A percentile compares a stretch with the other conserved stretches of the same genome.
Conservation (phyloP, 495 filamentous ascomycete species). For the Copromyces sp. region DNA sequence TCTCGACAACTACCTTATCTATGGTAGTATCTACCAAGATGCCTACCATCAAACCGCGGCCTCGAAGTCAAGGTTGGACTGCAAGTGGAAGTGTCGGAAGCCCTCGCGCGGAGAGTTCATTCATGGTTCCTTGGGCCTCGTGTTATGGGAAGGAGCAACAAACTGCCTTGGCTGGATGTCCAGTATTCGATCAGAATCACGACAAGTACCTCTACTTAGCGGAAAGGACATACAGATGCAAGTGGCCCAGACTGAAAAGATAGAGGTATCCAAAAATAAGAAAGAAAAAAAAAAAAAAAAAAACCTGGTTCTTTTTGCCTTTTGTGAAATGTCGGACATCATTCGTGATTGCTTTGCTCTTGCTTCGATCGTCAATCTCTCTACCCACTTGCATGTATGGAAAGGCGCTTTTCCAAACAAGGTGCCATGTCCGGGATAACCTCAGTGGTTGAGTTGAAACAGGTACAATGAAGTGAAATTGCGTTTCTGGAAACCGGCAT, state of each 20-base stretch:
- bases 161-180: too few relatives aligned
- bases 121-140: not conserved
- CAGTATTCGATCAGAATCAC: not conserved
- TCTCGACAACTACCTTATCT: not conserved
- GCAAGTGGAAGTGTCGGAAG: not conserved
- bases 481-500: not conserved
- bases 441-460: not conserved
- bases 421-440: not conserved
- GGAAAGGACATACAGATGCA: not conserved
- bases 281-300: too few relatives aligned
- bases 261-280: not conserved
- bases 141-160: not conserved
- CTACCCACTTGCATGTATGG: not conserved
- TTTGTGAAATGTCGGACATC: too few relatives aligned
- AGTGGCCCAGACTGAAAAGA: not conserved
- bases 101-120: not conserved
- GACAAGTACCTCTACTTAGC: not conserved
- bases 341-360: too few relatives aligned
- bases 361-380: too few relatives aligned
- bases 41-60: not conserved
- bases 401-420: not conserved
- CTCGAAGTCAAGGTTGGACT: not conserved
- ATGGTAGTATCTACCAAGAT: not conserved
- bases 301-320: too few relatives aligned
- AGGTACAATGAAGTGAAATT: not conserved